These are phyloP conservation scores for Arthroderma uncinatum DNA, from an alignment of 2,329 filamentous ascomycete species.

Conservation along the genomic window DNA sequence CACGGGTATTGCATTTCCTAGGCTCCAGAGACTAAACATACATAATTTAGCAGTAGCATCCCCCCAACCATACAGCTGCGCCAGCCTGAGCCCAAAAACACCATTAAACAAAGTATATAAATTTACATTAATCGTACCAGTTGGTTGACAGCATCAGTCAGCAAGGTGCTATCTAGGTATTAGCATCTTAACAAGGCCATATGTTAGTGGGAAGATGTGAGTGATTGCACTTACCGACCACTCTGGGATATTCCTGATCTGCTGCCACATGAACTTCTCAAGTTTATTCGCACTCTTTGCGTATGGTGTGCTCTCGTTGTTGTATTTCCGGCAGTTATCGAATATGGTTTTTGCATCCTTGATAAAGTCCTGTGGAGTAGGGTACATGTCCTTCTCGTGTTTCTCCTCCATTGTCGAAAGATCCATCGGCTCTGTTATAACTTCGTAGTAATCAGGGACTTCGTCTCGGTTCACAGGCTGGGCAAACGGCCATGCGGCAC, in stretches of 20 bases:
- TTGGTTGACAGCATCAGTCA: not conserved
- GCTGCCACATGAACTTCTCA: conserved; percentile 89
- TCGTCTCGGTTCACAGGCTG: conserved; percentile 90
- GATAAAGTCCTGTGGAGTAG: conserved; percentile 84
- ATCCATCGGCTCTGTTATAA: conserved; percentile 97
- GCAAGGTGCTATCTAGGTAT: not conserved
- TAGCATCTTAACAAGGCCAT: not conserved
- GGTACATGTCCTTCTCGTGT: conserved; percentile 85
- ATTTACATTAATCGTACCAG: not conserved
- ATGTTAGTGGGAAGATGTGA: not conserved
- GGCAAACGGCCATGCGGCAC: conserved; percentile 86
- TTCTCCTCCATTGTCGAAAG: conserved; percentile 90
- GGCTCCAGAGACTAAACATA: not conserved
- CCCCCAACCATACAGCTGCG: not conserved
- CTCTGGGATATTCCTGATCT: conserved; percentile 83
- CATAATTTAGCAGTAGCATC: not conserved
- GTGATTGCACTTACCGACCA: conserved; percentile 54
- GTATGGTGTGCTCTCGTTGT: conserved; percentile 89
- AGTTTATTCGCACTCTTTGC: conserved; percentile 90
- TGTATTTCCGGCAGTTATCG: conserved; percentile 90
- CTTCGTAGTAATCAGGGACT: conserved; percentile 96
- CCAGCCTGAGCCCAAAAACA: not conserved
- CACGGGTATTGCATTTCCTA: too few relatives aligned
- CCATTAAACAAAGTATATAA: not conserved
- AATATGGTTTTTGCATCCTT: conserved; percentile 81